A percentile compares a stretch with the other conserved stretches of the same genome.
These are phyloP conservation scores for Solanum okadae DNA, from an alignment of 257 asterid species.

Conservation along the genomic window DNA sequence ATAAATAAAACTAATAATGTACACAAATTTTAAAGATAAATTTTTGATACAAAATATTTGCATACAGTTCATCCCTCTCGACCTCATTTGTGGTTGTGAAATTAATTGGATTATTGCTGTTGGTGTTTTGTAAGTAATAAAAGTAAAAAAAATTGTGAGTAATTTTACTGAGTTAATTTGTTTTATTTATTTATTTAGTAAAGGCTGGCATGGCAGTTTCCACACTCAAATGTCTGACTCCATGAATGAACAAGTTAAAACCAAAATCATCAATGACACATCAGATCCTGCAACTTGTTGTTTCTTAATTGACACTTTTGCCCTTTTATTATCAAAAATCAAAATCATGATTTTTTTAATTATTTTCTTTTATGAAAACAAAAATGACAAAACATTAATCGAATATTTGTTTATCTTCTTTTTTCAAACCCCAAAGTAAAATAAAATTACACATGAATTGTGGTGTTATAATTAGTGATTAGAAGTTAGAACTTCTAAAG, in stretches of 20 bases:
- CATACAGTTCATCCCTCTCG: rapidly evolving
- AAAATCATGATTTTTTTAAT: neutral
- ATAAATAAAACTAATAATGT: too few relatives aligned
- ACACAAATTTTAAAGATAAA: too few relatives aligned
- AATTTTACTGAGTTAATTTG: neutral
- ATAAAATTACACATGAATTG: neutral
- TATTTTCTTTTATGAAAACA: neutral
- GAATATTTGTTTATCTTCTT: neutral
- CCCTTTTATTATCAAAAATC: neutral
- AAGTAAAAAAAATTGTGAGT: neutral
- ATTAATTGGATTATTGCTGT: neutral
- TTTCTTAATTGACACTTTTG: neutral
- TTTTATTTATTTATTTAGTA: neutral
- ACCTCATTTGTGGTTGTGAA: neutral
- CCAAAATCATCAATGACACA: neutral
- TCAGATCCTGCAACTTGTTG: neutral
- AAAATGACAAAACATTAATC: neutral
- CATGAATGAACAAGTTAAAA: neutral
- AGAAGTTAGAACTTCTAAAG: too few relatives aligned
- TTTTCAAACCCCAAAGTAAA: neutral
- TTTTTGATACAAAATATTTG: too few relatives aligned
- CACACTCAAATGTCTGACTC: neutral
- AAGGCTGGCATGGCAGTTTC: neutral
- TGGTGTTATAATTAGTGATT: neutral
- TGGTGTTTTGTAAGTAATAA: neutral